Base-by-base conservation (phyloP, 2,329 filamentous ascomycete species). In the Ceratocystis destructans region DNA sequence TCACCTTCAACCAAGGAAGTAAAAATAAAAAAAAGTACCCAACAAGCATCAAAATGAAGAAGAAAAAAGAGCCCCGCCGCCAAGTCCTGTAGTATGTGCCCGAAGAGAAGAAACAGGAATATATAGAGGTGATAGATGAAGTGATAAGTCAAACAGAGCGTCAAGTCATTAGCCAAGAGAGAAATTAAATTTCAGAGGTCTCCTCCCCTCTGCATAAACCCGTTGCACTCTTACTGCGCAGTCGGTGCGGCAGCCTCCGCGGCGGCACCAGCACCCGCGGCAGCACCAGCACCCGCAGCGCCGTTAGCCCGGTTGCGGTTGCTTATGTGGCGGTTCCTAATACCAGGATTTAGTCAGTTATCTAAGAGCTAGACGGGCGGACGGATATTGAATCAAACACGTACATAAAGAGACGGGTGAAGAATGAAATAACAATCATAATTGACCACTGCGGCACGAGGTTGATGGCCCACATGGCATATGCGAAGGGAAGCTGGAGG, bases 391-490 rank as follows among this genome's bases (percentile, higher is more conserved):
- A 1, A 8, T 53, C 5, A 15, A 17, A n/a, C 65, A 80, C 87
- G 82, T 78, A 90, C 89, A 92, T 90, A 75, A 92, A 82, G 67
- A 79, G 82, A 73, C 88, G 82, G 80, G 85, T 90, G 69, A 87
- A 72, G 74, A 92, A 85, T 64, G 86, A n/a, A n/a, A n/a, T 89
- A 71, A 93, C 80, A 62, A 83, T 80, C 89, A 93, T 92, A 73
- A 90, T 85, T 66, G 84, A 76, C 89, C 89, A 93, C 78, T 86
- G 85, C 67, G 88, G 83, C 67, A 90, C 76, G 62, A 87, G 76
- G 71, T 81, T 80, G 72, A 88, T 84, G 70, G 79, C 79, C 83
- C 84, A 90, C 71, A 90, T 79, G 64, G 82, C 70, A 73, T 89
- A 91, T 67, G 81, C 89, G 55, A 87, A 75, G 48, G 87, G 86